phyloP scores from a whole-genome alignment of 2,329 filamentous ascomycete species.

The Trichophyton simii region DNA sequence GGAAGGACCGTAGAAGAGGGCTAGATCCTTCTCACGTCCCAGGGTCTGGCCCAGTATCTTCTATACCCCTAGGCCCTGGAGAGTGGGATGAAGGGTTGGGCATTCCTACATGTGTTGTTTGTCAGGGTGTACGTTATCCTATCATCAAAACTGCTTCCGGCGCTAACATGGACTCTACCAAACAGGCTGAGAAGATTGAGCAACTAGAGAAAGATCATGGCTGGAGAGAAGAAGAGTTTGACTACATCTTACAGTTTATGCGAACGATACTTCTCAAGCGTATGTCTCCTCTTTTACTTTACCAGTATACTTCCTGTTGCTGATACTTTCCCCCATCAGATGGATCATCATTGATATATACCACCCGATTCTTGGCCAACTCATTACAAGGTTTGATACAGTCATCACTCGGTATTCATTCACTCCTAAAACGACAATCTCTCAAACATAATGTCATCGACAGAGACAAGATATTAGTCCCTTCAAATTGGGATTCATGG shows the following conservation, averaged over 20 bases:
- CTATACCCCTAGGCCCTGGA: conserved; percentile 68
- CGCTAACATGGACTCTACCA: conserved; percentile 15
- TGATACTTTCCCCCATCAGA: conserved; percentile 42
- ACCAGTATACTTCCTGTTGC: conserved; percentile 6
- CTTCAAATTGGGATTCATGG: conserved; percentile 97
- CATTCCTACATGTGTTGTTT: conserved; percentile 83
- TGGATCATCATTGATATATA: conserved; percentile 75
- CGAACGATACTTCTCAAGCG: conserved; percentile 79
- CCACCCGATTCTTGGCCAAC: conserved; percentile 60
- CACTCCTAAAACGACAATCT: conserved; percentile 62
- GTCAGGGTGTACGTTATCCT: conserved; percentile 59
- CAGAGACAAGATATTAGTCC: conserved; percentile 85
- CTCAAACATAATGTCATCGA: conserved; percentile 87
- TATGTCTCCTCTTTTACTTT: conserved; percentile 32
- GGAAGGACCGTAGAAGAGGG: conserved; percentile 63
- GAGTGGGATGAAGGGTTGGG: conserved; percentile 89
- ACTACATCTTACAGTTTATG: conserved; percentile 86
- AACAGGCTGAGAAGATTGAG: conserved; percentile 75
- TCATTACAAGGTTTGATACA: conserved; percentile 70
- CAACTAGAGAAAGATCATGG: conserved; percentile 74
- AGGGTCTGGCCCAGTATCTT: conserved; percentile 46
- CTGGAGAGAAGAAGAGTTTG: conserved; percentile 95
- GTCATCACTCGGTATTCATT: conserved; percentile 75
- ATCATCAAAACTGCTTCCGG: not conserved
- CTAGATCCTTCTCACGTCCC: conserved; percentile 44